phyloP scores from a whole-genome alignment of 2,329 filamentous ascomycete species.

The Blastomyces parvus region DNA sequence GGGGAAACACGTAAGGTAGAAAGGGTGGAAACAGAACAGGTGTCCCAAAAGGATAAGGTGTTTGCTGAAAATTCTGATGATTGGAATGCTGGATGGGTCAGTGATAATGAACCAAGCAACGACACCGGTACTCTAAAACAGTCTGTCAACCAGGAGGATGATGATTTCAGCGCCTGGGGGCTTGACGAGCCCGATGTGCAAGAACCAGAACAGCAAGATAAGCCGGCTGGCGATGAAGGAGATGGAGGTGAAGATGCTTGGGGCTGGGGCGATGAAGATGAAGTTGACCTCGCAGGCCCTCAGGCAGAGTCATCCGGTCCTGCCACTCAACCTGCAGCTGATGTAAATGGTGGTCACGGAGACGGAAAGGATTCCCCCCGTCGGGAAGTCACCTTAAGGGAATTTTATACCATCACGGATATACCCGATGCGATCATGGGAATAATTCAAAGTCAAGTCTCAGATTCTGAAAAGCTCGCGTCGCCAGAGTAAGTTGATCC shows the following conservation, averaged over 20 bases:
- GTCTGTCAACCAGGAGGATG: slow-evolving; percentile 27
- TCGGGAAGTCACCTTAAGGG: slow-evolving; percentile 66
- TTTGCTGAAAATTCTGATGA: slow-evolving; percentile 53
- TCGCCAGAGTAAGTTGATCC: slow-evolving; percentile 28
- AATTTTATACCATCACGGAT: slow-evolving; percentile 80
- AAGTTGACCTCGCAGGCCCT: slow-evolving; percentile 17
- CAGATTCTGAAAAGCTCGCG: slow-evolving; percentile 33
- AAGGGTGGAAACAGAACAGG: slow-evolving; percentile 70
- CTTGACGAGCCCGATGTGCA: slow-evolving; percentile 34
- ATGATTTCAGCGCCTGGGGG: slow-evolving; percentile 44
- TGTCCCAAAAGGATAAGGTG: slow-evolving; percentile 60
- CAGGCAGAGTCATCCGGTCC: slow-evolving; percentile 13
- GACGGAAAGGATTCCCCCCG: slow-evolving; percentile 17
- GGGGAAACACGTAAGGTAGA: slow-evolving; percentile 63
- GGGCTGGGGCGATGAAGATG: slow-evolving; percentile 70
- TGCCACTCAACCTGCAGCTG: slow-evolving; percentile 15
- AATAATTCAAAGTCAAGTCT: slow-evolving; percentile 34
- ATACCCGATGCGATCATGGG: slow-evolving; percentile 66
- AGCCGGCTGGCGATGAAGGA: slow-evolving; percentile 15
- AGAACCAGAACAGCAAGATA: slow-evolving; percentile 6
- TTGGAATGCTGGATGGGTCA: slow-evolving; percentile 68
- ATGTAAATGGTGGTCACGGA: slow-evolving; percentile 19
- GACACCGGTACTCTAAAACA: slow-evolving; percentile 14
- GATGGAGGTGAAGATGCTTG: slow-evolving; percentile 55
- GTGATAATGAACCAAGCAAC: slow-evolving; percentile 42